Evolutionary conservation across 2,329 filamentous ascomycete species (phyloP), one percentile per base, ranked within the genome.

Genomic region (Sphaerostilbella broomeana): DNA sequence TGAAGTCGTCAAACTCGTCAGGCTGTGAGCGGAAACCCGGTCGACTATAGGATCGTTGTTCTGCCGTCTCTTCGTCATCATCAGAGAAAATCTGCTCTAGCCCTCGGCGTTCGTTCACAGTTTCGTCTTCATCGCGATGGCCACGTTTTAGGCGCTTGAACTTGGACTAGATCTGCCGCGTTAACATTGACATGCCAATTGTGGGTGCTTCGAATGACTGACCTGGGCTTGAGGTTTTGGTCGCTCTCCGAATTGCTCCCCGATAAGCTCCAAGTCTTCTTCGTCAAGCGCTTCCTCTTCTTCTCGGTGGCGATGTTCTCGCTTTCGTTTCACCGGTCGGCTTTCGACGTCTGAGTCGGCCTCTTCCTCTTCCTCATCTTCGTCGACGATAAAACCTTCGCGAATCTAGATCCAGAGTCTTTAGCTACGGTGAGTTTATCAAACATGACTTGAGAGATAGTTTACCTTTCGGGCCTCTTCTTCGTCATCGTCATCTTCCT

Each of bases 121-220:
- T 74, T 35, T 87, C 75, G 40, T 76, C 78, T 47, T 87, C 82
- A 47, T 83, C 81, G 45, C 84, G 77, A 49, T 90, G 86, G 39
- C 92, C 90, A 49, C 87, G 86, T 71, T 97, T 98, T 40, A 98
- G 77, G 27, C 92, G 85, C 65, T 98, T 98, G 72, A 94, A 94
- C 59, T 95, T 94, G 51, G 83, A 82, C 82, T 94, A 24, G 17
- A 22, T n/a, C 19, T 26, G 22, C 2, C 17, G 27, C 29, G 42
- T 59, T 34, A 61, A 52, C 20, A 30, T 22, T 25, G 5, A 20
- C 8, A 22, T n/a, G 31, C 16, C 25, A 10, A 19, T 29, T 17
- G 22, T 28, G 13, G n/a, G n/a, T n/a, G n/a, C n/a, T n/a, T n/a
- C n/a, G n/a, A 24, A 16, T n/a, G n/a, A 26, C 70, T 49, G 75